Percentiles rank a stretch among this genome's conserved stretches.
These are phyloP conservation scores for Fusarium multiceps DNA, from an alignment of 2,329 filamentous ascomycete genomes.

Conservation along the genomic window DNA sequence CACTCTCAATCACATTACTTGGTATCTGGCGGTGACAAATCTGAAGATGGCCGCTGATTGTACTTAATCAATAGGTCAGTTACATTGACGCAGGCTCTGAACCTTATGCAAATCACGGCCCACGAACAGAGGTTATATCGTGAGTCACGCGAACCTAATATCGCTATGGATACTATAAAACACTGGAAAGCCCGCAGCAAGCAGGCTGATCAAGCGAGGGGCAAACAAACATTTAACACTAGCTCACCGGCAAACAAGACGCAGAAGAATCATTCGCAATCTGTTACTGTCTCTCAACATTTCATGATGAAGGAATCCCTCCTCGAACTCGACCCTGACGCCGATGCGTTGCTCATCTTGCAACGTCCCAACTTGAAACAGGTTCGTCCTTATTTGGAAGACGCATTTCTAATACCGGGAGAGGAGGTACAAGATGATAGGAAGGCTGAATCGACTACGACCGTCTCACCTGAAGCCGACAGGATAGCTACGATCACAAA, in stretches of 20 bases:
- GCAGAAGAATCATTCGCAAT: not conserved
- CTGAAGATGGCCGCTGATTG: accelerated
- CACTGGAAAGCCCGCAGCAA: not conserved
- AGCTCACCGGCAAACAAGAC: accelerated
- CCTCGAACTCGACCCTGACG: not conserved
- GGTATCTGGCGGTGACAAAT: not conserved
- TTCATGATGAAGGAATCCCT: not conserved
- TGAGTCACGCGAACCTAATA: not conserved
- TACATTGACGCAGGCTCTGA: not conserved
- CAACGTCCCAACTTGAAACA: not conserved
- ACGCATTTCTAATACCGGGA: not conserved
- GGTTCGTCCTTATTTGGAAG: not conserved
- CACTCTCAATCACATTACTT: not conserved
- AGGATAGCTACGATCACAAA: no score
- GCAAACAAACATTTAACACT: not conserved
- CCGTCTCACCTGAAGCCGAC: no score
- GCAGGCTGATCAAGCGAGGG: not conserved
- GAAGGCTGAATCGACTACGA: no score
- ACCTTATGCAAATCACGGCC: not conserved
- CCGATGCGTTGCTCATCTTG: not conserved
- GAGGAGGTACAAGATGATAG: not conserved
- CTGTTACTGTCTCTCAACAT: not conserved
- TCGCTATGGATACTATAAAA: not conserved
- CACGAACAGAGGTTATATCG: not conserved
- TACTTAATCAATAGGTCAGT: no score